Evolutionary conservation across 176 grass and related monocot species (phyloP).

Genomic region (Elaeis guineensis): DNA sequence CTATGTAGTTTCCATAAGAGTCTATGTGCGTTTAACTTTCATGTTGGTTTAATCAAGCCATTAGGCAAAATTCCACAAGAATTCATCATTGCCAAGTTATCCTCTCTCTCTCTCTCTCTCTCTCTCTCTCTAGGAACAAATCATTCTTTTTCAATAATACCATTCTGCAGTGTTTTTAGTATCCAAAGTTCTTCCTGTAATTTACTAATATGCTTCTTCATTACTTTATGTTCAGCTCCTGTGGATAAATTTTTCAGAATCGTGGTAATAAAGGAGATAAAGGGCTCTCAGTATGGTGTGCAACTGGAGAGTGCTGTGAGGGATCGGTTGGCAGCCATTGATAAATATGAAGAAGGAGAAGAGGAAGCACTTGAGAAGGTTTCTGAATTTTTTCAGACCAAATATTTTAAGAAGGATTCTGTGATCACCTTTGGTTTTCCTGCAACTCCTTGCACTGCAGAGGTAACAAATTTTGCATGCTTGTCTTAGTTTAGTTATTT

Average conservation of each 20-base stretch:
- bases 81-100: too few species aligned
- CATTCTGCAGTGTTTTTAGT: too few species aligned
- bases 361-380: constrained; percentile 75
- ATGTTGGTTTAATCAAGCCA: too few species aligned
- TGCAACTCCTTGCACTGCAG: not conserved
- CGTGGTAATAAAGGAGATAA: constrained; percentile 92
- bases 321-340: constrained; percentile 40
- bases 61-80: too few species aligned
- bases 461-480: constrained; percentile 3
- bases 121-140: too few species aligned
- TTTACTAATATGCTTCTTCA: too few species aligned
- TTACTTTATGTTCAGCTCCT: constrained; percentile 26
- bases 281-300: constrained; percentile 81
- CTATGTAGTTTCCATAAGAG: too few species aligned
- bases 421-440: constrained; percentile 59
- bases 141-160: too few species aligned
- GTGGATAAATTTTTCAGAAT: constrained; percentile 63
- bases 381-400: constrained; percentile 58
- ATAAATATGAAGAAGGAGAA: constrained; percentile 65
- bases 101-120: too few species aligned
- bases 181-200: too few species aligned
- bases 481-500: not conserved
- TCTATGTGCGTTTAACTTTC: too few species aligned
- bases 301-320: constrained; percentile 80
- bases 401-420: constrained; percentile 59